phyloP scores from a whole-genome alignment of 805 yeast species.

The Yarrowia divulgata region DNA sequence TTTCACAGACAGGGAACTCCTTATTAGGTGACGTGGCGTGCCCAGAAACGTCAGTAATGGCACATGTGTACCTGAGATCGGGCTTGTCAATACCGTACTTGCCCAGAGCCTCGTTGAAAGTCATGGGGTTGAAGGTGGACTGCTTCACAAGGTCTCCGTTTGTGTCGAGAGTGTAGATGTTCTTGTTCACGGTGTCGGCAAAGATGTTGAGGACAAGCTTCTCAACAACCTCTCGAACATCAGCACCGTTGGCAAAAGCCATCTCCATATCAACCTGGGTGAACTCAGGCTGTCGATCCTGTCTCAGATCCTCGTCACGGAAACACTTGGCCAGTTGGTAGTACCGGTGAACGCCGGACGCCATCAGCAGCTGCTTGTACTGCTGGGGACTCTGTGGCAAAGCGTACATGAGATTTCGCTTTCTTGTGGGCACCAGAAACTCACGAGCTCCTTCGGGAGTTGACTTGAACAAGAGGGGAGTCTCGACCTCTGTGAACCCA shows the following conservation, averaged over 20 bases:
- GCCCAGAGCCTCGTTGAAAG: slow-evolving; percentile 72
- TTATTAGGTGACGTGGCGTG: slow-evolving; percentile 49
- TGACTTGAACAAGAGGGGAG: slow-evolving; percentile 90
- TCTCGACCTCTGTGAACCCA: slow-evolving; percentile 82
- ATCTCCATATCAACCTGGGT: slow-evolving; percentile 97
- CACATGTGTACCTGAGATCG: slow-evolving; percentile 67
- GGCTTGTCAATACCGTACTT: slow-evolving; percentile 94
- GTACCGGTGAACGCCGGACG: slow-evolving; percentile 85
- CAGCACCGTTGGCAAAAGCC: slow-evolving; percentile 75
- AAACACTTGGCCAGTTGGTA: slow-evolving; percentile 94
- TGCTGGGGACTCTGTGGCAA: slow-evolving; percentile 98
- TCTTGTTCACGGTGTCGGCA: slow-evolving; percentile 55
- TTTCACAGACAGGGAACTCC: slow-evolving; percentile 74
- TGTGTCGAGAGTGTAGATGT: slow-evolving; percentile 48
- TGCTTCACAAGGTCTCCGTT: slow-evolving; percentile 1
- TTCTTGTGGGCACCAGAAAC: slow-evolving; percentile 89
- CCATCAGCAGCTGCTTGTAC: slow-evolving; percentile 92
- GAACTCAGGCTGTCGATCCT: slow-evolving; percentile 97
- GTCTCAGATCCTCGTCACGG: slow-evolving; percentile 92
- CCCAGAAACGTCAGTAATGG: slow-evolving; percentile 55
- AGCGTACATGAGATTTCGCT: slow-evolving; percentile 71
- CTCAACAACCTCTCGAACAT: slow-evolving; percentile 73
- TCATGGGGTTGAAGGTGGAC: slow-evolving; percentile 49
- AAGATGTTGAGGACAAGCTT: slow-evolving; percentile 63
- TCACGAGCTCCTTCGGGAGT: slow-evolving; percentile 99